Conservation (phyloP, 2,329 filamentous ascomycete species). For the Penicillium brasilianum region DNA sequence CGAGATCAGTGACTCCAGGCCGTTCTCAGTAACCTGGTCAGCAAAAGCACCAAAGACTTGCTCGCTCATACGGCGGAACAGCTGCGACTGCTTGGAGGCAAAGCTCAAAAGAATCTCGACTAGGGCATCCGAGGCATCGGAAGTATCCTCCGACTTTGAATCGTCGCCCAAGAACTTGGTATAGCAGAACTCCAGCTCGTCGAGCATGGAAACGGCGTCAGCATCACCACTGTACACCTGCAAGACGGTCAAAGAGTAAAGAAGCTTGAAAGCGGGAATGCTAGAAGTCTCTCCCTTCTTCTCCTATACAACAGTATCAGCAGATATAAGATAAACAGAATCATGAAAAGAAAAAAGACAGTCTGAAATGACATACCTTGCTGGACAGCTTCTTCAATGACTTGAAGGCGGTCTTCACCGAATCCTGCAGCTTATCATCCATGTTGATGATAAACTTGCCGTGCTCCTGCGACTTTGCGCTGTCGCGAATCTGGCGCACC, state of each 20-base stretch:
- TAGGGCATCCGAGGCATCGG: slow-evolving; percentile 67
- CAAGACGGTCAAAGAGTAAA: slow-evolving; percentile 83
- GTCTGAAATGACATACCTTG: slow-evolving; percentile 34
- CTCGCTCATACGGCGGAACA: slow-evolving; percentile 84
- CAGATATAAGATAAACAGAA: not conserved
- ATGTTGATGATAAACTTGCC: slow-evolving; percentile 56
- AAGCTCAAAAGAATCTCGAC: slow-evolving; percentile 92
- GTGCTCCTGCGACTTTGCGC: slow-evolving; percentile 40
- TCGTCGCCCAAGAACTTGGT: slow-evolving; percentile 62
- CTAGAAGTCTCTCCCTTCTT: slow-evolving; percentile 51
- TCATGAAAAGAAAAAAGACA: not conserved
- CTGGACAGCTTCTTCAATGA: slow-evolving; percentile 45
- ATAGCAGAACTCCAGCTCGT: slow-evolving; percentile 79
- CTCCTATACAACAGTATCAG: slow-evolving; percentile 50
- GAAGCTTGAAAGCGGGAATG: slow-evolving; percentile 72
- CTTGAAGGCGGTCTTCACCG: slow-evolving; percentile 50
- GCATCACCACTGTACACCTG: slow-evolving; percentile 89
- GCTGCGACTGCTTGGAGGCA: slow-evolving; percentile 79
- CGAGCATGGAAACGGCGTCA: slow-evolving; percentile 80
- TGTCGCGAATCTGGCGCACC: slow-evolving; percentile 48
- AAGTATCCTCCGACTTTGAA: slow-evolving; percentile 56
- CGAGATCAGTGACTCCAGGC: slow-evolving; percentile 66
- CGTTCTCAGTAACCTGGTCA: slow-evolving; percentile 71
- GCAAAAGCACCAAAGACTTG: slow-evolving; percentile 88
- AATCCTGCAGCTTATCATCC: slow-evolving; percentile 51